Evolutionary conservation across 1,139 yeast species (phyloP).

Genomic region (Geotrichum macrosporum): DNA sequence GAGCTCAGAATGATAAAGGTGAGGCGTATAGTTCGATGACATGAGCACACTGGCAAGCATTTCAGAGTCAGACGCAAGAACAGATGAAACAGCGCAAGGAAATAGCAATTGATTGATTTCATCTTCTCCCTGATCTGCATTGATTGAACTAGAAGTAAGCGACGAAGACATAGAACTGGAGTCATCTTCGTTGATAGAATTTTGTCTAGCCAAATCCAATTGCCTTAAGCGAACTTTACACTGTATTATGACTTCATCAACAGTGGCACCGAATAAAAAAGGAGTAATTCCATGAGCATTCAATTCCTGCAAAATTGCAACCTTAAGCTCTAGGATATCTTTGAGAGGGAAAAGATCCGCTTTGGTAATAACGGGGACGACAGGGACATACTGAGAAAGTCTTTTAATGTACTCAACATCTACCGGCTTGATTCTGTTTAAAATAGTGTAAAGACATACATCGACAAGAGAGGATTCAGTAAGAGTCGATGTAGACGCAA

Average conservation of each 20-base stretch:
- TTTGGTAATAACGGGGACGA: constrained; percentile 33
- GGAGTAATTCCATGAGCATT: constrained; percentile 26
- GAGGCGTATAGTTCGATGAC: constrained; percentile 30
- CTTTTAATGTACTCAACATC: constrained; percentile 31
- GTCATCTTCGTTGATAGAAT: background rate
- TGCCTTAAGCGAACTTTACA: background rate
- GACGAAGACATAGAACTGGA: background rate
- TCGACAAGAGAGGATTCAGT: constrained; percentile 34
- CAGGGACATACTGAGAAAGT: constrained; percentile 29
- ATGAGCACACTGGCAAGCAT: constrained; percentile 32
- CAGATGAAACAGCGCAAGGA: constrained; percentile 29
- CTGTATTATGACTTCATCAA: constrained; percentile 28
- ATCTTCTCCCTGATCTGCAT: background rate
- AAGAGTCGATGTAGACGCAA: constrained; percentile 31
- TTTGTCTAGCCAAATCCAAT: background rate
- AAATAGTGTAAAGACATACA: constrained; percentile 33
- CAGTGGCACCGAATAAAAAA: constrained; percentile 30
- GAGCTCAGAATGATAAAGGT: constrained; percentile 19
- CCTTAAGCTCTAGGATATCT: constrained; percentile 28
- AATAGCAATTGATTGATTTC: constrained; percentile 19
- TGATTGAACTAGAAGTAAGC: background rate
- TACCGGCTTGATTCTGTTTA: constrained; percentile 25
- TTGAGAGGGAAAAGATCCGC: constrained; percentile 27
- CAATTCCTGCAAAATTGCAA: constrained; percentile 26
- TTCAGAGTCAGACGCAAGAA: constrained; percentile 27